Percentiles rank a stretch among this genome's conserved stretches.
Conservation (phyloP, 2,329 filamentous ascomycete genomes). For the Ambrosiella xylebori region DNA sequence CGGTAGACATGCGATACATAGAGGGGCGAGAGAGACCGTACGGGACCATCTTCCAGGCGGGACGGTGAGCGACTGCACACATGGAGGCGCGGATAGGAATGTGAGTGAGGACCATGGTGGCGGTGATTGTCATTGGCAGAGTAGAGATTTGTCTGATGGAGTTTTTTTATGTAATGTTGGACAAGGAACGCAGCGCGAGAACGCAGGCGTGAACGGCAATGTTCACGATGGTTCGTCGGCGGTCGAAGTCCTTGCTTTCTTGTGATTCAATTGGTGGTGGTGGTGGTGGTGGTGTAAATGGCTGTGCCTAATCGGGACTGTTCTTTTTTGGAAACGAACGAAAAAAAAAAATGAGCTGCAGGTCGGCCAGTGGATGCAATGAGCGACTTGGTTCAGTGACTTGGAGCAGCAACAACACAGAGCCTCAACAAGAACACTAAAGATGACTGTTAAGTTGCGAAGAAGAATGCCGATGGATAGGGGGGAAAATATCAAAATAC, state of each 20-base stretch:
- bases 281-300: background rate
- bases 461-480: too few species aligned
- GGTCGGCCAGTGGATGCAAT: too few species aligned
- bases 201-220: background rate
- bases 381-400: too few species aligned
- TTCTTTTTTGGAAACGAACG: too few species aligned
- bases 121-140: background rate
- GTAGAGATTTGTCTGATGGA: background rate
- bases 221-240: background rate
- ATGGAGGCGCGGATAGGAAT: background rate
- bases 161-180: background rate
- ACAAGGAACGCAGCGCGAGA: background rate
- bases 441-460: too few species aligned
- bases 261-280: background rate
- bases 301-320: background rate
- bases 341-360: too few species aligned
- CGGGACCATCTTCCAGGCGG: slow-evolving; percentile 5
- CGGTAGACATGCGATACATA: background rate
- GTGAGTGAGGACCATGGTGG: background rate
- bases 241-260: background rate
- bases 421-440: too few species aligned
- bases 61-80: slow-evolving; percentile 6
- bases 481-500: too few species aligned
- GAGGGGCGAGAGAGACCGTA: background rate
- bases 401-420: too few species aligned